phyloP scores from a whole-genome alignment of 1,284 basidiomycete species.

The Trametes hirsuta region DNA sequence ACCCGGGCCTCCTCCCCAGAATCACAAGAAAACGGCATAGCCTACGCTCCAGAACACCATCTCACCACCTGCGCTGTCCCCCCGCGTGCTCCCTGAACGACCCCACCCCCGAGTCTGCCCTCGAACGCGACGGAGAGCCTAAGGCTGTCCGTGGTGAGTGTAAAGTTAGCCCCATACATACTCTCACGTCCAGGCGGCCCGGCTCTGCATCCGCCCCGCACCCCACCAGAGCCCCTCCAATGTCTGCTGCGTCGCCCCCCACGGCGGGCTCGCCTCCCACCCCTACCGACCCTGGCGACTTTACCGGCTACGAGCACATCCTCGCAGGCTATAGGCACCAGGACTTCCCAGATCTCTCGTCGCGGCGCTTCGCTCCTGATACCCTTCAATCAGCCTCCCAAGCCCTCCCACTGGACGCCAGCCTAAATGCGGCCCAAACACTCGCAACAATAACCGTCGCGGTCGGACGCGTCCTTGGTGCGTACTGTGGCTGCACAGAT shows the following conservation, averaged over 20 bases:
- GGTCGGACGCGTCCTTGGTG: conserved; percentile 42
- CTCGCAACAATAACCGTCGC: conserved; percentile 34
- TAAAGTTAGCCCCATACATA: conserved; percentile 1
- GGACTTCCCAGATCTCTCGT: conserved; percentile 28
- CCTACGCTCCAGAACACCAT: background rate
- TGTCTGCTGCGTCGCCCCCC: conserved; percentile 12
- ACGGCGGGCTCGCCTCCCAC: conserved; percentile 11
- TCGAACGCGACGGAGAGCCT: background rate
- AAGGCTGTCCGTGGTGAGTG: conserved; percentile 2
- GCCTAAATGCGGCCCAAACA: background rate
- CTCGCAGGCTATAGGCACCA: conserved; percentile 26
- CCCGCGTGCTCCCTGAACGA: background rate
- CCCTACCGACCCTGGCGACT: conserved; percentile 1
- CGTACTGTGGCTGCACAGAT: conserved; percentile 44
- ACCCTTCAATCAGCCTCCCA: conserved; percentile 18
- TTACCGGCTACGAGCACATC: conserved; percentile 14
- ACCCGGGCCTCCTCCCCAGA: background rate
- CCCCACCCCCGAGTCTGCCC: background rate
- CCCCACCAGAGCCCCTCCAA: conserved; percentile 10
- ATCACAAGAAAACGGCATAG: conserved; percentile 6
- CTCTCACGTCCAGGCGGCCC: conserved; percentile 24
- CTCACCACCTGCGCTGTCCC: background rate
- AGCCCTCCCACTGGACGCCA: conserved; percentile 3
- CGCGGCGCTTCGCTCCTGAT: conserved; percentile 25
- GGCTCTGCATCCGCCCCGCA: conserved; percentile 15